Conservation (phyloP, 805 yeast species). For the Saccharomycopsis fodiens region DNA sequence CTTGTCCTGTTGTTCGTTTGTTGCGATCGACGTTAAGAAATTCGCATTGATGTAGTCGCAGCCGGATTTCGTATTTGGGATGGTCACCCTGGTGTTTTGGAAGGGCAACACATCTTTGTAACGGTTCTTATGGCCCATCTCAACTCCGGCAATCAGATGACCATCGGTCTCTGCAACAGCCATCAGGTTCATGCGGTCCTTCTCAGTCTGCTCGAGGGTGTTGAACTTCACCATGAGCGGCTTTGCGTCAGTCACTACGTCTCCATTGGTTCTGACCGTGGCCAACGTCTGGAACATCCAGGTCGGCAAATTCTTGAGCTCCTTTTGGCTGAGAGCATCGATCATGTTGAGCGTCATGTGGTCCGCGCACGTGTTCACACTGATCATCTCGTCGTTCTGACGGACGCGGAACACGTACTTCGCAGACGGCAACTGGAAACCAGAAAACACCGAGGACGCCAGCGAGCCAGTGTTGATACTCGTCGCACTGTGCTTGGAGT, state of each 20-base stretch:
- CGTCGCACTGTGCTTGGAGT: constrained; percentile 6
- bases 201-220: constrained; percentile 61
- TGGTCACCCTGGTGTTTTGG: constrained; percentile 74
- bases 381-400: constrained; percentile 45
- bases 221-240: constrained; percentile 45
- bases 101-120: constrained; percentile 85
- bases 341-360: constrained; percentile 17
- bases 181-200: constrained; percentile 47
- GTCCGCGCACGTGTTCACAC: constrained; percentile 17
- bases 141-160: constrained; percentile 59
- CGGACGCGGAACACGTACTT: constrained; percentile 37
- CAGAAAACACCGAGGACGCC: constrained; percentile 30
- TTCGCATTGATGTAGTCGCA: constrained; percentile 84
- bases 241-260: not conserved
- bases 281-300: constrained; percentile 41
- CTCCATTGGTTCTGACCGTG: not conserved
- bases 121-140: constrained; percentile 72
- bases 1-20: constrained; percentile 18
- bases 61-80: constrained; percentile 29
- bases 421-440: constrained; percentile 46
- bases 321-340: constrained; percentile 21
- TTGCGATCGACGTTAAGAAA: constrained; percentile 42
- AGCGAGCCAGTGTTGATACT: constrained; percentile 13
- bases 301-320: constrained; percentile 33
- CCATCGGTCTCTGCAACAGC: constrained; percentile 11